Evolutionary conservation across 176 grass and related monocot genomes (phyloP), one percentile per base, ranked within the genome.

Genomic region (Raddia guianensis): DNA sequence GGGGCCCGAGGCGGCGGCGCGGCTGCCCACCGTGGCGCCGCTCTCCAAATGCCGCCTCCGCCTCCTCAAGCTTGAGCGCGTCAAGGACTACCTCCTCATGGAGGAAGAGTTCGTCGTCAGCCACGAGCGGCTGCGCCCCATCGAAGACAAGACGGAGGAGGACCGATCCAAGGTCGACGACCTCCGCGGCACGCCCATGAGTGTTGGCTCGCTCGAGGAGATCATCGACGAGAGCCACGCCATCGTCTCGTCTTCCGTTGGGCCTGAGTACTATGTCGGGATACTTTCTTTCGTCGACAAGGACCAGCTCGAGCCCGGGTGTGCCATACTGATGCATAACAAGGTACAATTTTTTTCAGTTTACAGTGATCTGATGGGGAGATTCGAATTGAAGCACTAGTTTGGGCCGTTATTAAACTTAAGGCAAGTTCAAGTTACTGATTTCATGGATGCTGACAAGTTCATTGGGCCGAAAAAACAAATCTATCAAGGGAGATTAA

Each of bases 81-180:
- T 94, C 61, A 94, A 94, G 84, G 92, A 94, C 78, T 94, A 94
- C 55, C 80, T 94, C 34, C 82, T 94, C 64, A 94, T 91, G 92
- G 87, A 91, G 89, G 92, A 94, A 80, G 89, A 94, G 49, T 94
- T 89, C 68, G 92, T 94, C 5, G 89, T 70, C 8, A 73, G 75
- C 37, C 89, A 95, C 81, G 92, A 95, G 92, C 78, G 92, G 49
- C 84, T 92, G 51, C 87, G 88, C 12, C 92, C 92, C 55, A 88
- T 83, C 53, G 92, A 95, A 33, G 92, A 92, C 58, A 95, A 92
- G 87, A 90, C 83, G 75, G 92, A 95, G 69, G 92, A 95, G 84
- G 92, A 95, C 80, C 83, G 92, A n/a, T 89, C 89, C 32, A 95
- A 92, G 81, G 92, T 94, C 44, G 92, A 94, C 50, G 92, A 94